phyloP scores from a whole-genome alignment of 495 filamentous ascomycete species.

The Aspergillus hancockii region DNA sequence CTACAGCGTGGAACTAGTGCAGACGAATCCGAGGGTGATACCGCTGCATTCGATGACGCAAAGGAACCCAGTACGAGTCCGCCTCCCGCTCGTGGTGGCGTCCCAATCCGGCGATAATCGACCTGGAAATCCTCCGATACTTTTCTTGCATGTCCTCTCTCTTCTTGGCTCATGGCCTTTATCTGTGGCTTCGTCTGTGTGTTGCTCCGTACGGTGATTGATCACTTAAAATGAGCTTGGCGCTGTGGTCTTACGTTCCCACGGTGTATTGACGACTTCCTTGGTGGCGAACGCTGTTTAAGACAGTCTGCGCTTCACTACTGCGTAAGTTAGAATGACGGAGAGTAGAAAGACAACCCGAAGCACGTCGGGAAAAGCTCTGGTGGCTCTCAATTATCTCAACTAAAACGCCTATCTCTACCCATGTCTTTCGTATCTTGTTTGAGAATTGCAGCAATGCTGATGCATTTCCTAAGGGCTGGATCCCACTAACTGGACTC shows the following conservation, averaged over 20 bases:
- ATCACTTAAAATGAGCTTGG: conserved; percentile 43
- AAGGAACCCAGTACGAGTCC: conserved; percentile 48
- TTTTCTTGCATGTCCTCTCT: conserved; percentile 8
- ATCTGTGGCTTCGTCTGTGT: conserved; percentile 1
- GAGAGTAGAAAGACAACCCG: neutral
- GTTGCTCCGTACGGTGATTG: conserved; percentile 18
- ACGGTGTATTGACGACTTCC: conserved; percentile 17
- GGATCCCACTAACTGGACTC: conserved; percentile 10
- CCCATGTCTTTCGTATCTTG: neutral
- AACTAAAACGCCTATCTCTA: neutral
- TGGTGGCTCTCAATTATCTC: neutral
- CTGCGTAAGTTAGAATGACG: neutral
- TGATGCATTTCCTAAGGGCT: neutral
- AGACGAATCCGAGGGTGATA: conserved; percentile 59
- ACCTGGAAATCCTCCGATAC: conserved; percentile 3
- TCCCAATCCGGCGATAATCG: conserved; percentile 62
- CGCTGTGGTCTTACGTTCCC: conserved; percentile 35
- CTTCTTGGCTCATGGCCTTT: conserved; percentile 5
- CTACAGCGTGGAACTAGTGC: conserved; percentile 73
- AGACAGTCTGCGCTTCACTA: neutral
- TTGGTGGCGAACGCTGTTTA: neutral
- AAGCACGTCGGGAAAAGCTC: neutral
- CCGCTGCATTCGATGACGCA: conserved; percentile 33
- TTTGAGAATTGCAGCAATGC: neutral
- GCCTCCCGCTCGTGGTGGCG: conserved; percentile 51